These are phyloP conservation scores for Trametes sanguinea DNA, from an alignment of 768 basidiomycete species.

Conservation along the genomic window DNA sequence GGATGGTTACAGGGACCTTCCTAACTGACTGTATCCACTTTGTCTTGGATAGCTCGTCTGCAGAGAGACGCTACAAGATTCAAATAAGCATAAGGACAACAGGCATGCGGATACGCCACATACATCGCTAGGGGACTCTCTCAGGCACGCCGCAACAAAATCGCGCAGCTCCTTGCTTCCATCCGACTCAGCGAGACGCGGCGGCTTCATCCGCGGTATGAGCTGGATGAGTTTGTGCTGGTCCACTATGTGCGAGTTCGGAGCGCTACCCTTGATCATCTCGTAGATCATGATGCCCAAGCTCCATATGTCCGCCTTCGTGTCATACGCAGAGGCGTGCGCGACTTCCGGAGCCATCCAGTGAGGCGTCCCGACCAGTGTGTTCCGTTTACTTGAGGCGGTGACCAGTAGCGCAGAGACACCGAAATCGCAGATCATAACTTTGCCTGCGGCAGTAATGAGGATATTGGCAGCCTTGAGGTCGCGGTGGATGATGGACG, in stretches of 20 bases:
- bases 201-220: slow-evolving; percentile 84
- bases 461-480: slow-evolving; percentile 98
- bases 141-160: slow-evolving; percentile 81
- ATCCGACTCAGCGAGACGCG: slow-evolving; percentile 72
- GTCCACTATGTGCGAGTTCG: slow-evolving; percentile 83
- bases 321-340: slow-evolving; percentile 89
- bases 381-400: slow-evolving; percentile 88
- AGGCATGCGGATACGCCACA: slow-evolving; percentile 21
- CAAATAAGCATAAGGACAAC: neutral
- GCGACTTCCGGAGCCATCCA: slow-evolving; percentile 99
- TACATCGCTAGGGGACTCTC: slow-evolving; percentile 80
- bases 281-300: slow-evolving; percentile 95
- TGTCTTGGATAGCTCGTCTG: slow-evolving; percentile 84
- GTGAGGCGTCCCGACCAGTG: slow-evolving; percentile 95
- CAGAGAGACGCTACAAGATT: slow-evolving; percentile 67
- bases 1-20: slow-evolving; percentile 63
- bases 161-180: slow-evolving; percentile 87
- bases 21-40: slow-evolving; percentile 86
- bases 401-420: slow-evolving; percentile 91
- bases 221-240: slow-evolving; percentile 86
- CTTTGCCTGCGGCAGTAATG: slow-evolving; percentile 82
- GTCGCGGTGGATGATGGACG: slow-evolving; percentile 94
- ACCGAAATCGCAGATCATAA: slow-evolving; percentile 97
- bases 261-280: slow-evolving; percentile 95
- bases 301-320: slow-evolving; percentile 98